Base-by-base conservation (phyloP, 2,329 filamentous ascomycete genomes). In the Claviceps fusiformis region DNA sequence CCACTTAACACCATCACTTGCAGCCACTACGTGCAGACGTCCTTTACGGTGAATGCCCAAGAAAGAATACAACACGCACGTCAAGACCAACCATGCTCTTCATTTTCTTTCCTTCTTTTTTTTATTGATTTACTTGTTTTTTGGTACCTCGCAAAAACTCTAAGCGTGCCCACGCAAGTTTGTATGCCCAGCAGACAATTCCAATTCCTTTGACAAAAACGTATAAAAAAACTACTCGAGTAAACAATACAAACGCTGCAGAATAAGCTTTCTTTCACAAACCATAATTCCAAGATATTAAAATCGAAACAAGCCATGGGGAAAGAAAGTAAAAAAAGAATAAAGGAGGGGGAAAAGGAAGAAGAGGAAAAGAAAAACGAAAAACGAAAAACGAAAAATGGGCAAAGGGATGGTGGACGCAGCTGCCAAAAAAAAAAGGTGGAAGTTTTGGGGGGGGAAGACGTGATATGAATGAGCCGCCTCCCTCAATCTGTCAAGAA, bases 241-340 rank as follows among this genome's bases (percentile, higher is more conserved):
- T 45, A 54, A 50, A 54, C 39, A 24, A 50, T 35, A 44, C n/a
- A 35, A 54, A 54, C 53, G 53, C 53, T 54, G 27, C 46, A 50
- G 37, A 54, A 43, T 37, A 33, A 54, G 45, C 17, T 50, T 35
- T 15, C n/a, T 50, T 6, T 50, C 33, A 17, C 31, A 45, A 31
- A 31, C 31, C 39, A 43, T 29, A n/a, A 49, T 51, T 43, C 37
- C 49, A 41, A 51, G 31, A 51, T 51, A 48, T 33, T 31, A 19
- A n/a, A 31, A 48, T 33, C 29, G 46, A 19, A 51, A 43, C 27
- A 43, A 51, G 37, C 15, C 11, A 8, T 11, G 35, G 35, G 35
- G 11, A 17, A 27, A 5, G 35, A 29, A 19, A 6, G 11, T 3
- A 24, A 24, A 24, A 5, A 2, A 15, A 19, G 35, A 39, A 29